Percentiles rank a stretch among this genome's conserved stretches.
These are phyloP conservation scores for Jacaranda copaia DNA, from an alignment of 257 asterid species.

Conservation along the genomic window DNA sequence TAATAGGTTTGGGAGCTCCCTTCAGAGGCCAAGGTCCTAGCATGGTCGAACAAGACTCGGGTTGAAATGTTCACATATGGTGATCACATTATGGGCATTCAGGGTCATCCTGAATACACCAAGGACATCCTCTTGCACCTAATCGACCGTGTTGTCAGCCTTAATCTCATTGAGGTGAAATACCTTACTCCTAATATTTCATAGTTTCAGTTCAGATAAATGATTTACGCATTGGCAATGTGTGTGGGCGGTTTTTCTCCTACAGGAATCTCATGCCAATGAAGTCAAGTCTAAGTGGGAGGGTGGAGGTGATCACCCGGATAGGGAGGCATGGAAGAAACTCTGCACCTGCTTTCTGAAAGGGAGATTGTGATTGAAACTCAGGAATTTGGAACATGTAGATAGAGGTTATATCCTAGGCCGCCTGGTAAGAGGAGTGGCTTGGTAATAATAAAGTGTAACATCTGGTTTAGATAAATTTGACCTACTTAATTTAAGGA, in stretches of 20 bases:
- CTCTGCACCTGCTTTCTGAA: constrained; percentile 66
- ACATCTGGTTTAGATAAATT: background rate
- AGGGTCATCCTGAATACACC: constrained; percentile 77
- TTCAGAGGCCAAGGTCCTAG: constrained; percentile 62
- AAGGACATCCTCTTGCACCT: constrained; percentile 65
- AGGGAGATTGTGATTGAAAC: constrained; percentile 53
- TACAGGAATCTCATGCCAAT: constrained; percentile 48
- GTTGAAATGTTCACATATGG: constrained; percentile 66
- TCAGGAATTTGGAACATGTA: constrained; percentile 31
- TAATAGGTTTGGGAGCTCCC: constrained; percentile 70
- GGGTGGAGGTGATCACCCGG: constrained; percentile 45
- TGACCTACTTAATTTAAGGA: background rate
- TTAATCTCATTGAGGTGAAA: constrained; percentile 51
- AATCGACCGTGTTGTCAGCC: constrained; percentile 56
- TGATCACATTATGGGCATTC: constrained; percentile 80
- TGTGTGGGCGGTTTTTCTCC: background rate
- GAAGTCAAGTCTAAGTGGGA: constrained; percentile 50
- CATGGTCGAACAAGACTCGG: constrained; percentile 57
- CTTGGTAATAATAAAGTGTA: background rate
- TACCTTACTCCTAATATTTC: background rate
- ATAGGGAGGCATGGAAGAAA: constrained; percentile 63
- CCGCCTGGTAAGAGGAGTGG: background rate
- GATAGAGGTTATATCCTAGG: constrained; percentile 12
- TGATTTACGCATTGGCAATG: background rate
- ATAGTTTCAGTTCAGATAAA: background rate